Percentiles rank a stretch among this genome's conserved stretches.
Conservation (phyloP, 2,329 filamentous ascomycete species). For the Paecilomyces sp. region DNA sequence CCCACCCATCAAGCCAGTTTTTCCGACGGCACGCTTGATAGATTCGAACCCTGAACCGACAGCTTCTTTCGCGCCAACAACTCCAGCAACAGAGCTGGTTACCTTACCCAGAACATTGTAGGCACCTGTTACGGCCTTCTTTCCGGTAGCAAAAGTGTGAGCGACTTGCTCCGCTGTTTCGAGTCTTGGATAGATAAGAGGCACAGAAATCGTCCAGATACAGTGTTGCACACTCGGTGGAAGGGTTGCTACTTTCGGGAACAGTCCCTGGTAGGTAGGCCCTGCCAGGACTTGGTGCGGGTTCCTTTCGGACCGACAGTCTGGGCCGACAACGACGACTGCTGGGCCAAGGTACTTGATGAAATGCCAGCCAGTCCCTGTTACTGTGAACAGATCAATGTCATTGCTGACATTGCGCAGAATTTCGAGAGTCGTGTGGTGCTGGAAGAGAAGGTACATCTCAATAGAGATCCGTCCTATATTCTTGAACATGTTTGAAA, state of each 20-base stretch:
- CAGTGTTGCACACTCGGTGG: constrained; percentile 94
- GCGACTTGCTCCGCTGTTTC: constrained; percentile 88
- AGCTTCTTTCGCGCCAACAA: constrained; percentile 89
- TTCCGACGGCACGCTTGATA: constrained; percentile 94
- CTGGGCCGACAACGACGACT: constrained; percentile 80
- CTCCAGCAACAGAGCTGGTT: constrained; percentile 87
- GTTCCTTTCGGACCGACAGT: constrained; percentile 86
- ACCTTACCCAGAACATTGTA: constrained; percentile 96
- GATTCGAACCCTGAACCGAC: constrained; percentile 89
- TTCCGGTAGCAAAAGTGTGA: constrained; percentile 85
- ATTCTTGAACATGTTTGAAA: constrained; percentile 95
- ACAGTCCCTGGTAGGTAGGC: constrained; percentile 93
- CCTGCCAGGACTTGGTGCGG: constrained; percentile 90
- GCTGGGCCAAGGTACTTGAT: constrained; percentile 92
- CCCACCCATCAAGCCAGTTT: constrained; percentile 89
- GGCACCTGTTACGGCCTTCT: constrained; percentile 91
- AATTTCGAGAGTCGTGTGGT: constrained; percentile 92
- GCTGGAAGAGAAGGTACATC: constrained; percentile 97
- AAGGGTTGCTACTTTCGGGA: constrained; percentile 86
- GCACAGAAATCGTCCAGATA: constrained; percentile 90
- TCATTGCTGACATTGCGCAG: constrained; percentile 84
- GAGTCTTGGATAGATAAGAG: constrained; percentile 80
- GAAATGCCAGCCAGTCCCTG: constrained; percentile 97
- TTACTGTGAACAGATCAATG: constrained; percentile 89
- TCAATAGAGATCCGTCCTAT: constrained; percentile 92